phyloP scores from a whole-genome alignment of 2,329 filamentous ascomycete genomes.

The Coniochaeta ligniaria region DNA sequence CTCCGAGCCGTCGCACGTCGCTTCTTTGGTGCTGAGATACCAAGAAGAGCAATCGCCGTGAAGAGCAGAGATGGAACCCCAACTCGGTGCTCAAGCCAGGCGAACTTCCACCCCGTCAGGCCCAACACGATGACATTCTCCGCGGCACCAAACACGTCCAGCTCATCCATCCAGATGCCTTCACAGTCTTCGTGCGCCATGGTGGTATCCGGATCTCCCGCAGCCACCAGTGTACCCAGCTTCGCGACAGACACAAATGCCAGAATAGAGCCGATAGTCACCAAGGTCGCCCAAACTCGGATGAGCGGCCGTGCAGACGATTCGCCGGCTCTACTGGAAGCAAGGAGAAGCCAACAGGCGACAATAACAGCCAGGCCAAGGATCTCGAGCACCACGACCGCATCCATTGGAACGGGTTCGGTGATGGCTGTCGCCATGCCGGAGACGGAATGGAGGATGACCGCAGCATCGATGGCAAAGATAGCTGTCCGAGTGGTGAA shows the following conservation, averaged over 20 bases:
- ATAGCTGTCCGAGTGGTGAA: constrained; percentile 8
- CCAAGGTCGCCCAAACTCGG: constrained; percentile 8
- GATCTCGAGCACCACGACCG: constrained; percentile 9
- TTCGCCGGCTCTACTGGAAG: constrained; percentile 5
- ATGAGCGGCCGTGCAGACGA: constrained; percentile 9
- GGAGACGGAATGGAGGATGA: constrained; percentile 2
- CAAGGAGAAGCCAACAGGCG: constrained; percentile 7
- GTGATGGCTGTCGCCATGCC: background rate
- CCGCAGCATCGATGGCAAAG: constrained; percentile 6
- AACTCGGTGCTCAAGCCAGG: background rate
- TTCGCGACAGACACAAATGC: constrained; percentile 4
- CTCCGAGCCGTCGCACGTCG: background rate
- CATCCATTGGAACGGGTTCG: constrained; percentile 4
- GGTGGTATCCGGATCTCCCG: background rate
- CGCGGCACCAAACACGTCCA: background rate
- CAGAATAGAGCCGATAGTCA: constrained; percentile 2
- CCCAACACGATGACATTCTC: background rate
- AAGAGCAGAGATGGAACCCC: background rate
- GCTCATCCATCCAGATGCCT: background rate
- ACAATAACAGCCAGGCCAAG: constrained; percentile 8
- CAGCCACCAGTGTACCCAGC: background rate
- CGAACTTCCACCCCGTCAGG: background rate
- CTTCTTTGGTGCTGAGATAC: background rate
- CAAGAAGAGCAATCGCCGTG: background rate
- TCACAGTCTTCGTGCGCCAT: background rate